phyloP scores from a whole-genome alignment of 2,329 filamentous ascomycete genomes.

The Fonsecaea multimorphosa region DNA sequence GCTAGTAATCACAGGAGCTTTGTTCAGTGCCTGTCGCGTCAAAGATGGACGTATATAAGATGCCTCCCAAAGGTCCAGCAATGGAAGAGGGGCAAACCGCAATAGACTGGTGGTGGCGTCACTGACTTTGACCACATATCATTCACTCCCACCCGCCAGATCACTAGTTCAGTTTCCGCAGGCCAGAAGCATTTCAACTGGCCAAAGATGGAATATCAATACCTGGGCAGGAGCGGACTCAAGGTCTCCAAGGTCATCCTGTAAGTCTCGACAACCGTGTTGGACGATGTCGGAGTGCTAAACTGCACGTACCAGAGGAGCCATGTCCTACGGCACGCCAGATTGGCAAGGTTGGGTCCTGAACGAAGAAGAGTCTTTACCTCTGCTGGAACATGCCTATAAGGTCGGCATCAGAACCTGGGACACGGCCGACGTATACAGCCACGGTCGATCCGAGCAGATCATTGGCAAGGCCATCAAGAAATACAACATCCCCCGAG shows the following conservation, averaged over 20 bases:
- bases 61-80: not conserved
- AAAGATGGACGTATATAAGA: not conserved
- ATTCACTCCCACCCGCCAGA: no score
- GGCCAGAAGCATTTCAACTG: no score
- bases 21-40: not conserved
- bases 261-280: conserved; percentile 8
- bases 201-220: conserved; percentile 55
- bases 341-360: conserved; percentile 42
- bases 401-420: conserved; percentile 40
- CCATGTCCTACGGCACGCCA: conserved; percentile 54
- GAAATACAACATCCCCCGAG: conserved; percentile 62
- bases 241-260: conserved; percentile 40
- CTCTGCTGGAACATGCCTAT: conserved; percentile 42
- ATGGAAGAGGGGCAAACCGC: no score
- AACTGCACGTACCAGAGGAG: conserved; percentile 27
- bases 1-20: no score
- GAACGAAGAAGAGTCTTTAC: conserved; percentile 37
- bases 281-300: not conserved
- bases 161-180: no score
- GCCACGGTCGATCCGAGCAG: conserved; percentile 36
- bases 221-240: conserved; percentile 41
- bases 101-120: no score
- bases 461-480: conserved; percentile 64
- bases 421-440: conserved; percentile 46
- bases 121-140: no score